A percentile compares a stretch with the other conserved stretches of the same genome.
Evolutionary conservation across 2,329 filamentous ascomycete genomes (phyloP).

Genomic region (Periconia macrospinosa): DNA sequence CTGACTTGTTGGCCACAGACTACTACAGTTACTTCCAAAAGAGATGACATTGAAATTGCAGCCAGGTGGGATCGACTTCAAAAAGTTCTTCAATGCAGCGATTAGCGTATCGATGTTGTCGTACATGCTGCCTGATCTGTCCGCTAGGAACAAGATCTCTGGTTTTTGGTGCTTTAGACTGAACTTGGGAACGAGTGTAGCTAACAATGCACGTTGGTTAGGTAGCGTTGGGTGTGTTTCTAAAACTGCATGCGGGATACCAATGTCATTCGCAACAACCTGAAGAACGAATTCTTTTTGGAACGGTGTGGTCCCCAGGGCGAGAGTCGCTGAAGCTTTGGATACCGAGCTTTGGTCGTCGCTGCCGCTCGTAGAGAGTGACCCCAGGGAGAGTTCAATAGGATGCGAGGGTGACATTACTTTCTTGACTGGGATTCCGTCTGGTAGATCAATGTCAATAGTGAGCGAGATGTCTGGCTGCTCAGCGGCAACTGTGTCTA

Average conservation of each 20-base stretch:
- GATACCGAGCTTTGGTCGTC: constrained; percentile 54
- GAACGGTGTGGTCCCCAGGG: constrained; percentile 55
- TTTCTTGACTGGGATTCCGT: constrained; percentile 57
- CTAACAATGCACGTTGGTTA: constrained; percentile 66
- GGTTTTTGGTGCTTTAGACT: constrained; percentile 54
- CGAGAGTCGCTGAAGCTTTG: constrained; percentile 62
- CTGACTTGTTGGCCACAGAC: constrained; percentile 51
- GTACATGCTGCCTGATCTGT: constrained; percentile 68
- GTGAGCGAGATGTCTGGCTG: constrained; percentile 53
- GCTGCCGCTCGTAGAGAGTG: constrained; percentile 48
- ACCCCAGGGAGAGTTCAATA: constrained; percentile 64
- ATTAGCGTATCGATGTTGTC: constrained; percentile 57
- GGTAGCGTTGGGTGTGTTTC: constrained; percentile 63
- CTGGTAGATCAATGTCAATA: constrained; percentile 59
- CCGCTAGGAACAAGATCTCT: constrained; percentile 72
- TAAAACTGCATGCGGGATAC: constrained; percentile 62
- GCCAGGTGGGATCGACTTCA: constrained; percentile 64
- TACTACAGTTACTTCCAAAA: constrained; percentile 54
- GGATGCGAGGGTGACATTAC: constrained; percentile 68
- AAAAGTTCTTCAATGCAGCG: constrained; percentile 60
- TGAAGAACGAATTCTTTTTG: constrained; percentile 69
- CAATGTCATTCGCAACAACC: constrained; percentile 60
- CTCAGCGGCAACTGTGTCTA: constrained; percentile 12
- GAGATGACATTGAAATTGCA: constrained; percentile 69
- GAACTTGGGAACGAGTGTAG: constrained; percentile 69